phyloP scores from a whole-genome alignment of 441 rosid genomes.

The Populus trichocarpa region DNA sequence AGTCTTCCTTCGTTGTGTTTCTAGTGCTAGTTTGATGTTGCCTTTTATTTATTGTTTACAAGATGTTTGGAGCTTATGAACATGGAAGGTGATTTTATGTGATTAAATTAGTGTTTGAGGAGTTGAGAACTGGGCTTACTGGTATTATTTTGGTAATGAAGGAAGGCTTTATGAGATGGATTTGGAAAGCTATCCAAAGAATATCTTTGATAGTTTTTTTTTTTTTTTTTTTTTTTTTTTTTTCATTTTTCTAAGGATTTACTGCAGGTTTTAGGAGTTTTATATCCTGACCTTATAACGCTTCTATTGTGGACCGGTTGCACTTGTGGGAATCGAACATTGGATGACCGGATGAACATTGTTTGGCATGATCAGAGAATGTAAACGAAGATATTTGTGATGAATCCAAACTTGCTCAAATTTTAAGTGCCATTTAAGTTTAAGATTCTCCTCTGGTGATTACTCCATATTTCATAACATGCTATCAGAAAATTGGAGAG shows the following conservation, averaged over 20 bases:
- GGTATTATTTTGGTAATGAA: slow-evolving; percentile 59
- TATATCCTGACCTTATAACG: slow-evolving; percentile 23
- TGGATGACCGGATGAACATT: background rate
- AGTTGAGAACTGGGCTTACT: slow-evolving; percentile 60
- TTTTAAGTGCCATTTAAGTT: no score
- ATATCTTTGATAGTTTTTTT: slow-evolving; percentile 61
- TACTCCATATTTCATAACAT: no score
- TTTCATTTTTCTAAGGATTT: background rate
- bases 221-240: slow-evolving; percentile 26
- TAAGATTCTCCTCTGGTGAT: no score
- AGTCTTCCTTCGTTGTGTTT: no score
- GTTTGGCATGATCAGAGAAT: no score
- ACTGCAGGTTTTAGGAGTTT: slow-evolving; percentile 30
- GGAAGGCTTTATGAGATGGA: slow-evolving; percentile 56
- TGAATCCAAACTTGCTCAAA: no score
- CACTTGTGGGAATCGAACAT: background rate
- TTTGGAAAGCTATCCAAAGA: slow-evolving; percentile 37
- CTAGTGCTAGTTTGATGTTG: no score
- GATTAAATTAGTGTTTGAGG: slow-evolving; percentile 48
- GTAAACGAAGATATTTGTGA: no score
- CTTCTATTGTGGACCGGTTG: background rate
- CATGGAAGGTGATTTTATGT: slow-evolving; percentile 72
- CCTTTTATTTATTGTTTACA: no score
- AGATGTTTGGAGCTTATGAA: slow-evolving; percentile 60
- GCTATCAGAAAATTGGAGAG: no score